Evolutionary conservation across 257 asterid genomes (phyloP).

Genomic region (Nicotiana benthamiana): DNA sequence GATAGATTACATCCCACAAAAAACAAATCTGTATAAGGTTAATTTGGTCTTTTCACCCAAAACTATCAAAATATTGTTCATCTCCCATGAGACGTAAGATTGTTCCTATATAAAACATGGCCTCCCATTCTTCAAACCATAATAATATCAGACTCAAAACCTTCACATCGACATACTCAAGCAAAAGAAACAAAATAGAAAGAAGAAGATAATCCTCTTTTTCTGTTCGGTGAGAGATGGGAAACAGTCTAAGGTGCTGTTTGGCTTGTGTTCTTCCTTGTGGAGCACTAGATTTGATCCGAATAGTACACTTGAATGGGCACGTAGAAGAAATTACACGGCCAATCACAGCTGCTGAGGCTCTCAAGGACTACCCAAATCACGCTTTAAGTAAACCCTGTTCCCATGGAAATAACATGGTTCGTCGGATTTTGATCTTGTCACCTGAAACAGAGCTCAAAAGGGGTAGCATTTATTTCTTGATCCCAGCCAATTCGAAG

Average conservation of each 20-base stretch:
- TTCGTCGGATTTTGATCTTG: conserved; percentile 54
- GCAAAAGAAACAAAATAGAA: no score
- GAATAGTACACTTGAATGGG: conserved; percentile 79
- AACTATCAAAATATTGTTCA: no score
- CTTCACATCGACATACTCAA: no score
- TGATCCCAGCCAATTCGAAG: conserved; percentile 43
- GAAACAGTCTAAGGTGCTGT: conserved; percentile 89
- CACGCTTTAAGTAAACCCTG: conserved; percentile 66
- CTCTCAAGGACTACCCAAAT: conserved; percentile 53
- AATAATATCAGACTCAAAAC: no score
- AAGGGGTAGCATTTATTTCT: conserved; percentile 88
- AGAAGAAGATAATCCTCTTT: no score
- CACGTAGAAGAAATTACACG: conserved; percentile 63
- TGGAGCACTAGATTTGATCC: conserved; percentile 92
- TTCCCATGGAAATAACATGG: conserved; percentile 32
- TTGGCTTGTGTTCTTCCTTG: conserved; percentile 95
- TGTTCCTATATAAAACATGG: no score
- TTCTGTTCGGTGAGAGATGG: conserved; percentile 29
- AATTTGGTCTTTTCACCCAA: no score
- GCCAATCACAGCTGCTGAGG: conserved; percentile 67
- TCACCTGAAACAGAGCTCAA: conserved; percentile 79
- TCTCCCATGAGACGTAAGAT: no score
- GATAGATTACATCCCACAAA: not conserved
- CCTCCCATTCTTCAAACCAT: no score
- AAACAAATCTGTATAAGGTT: not conserved